These are phyloP conservation scores for Penicillium sp. DNA, from an alignment of 2,329 filamentous ascomycete genomes.

Conservation along the genomic window DNA sequence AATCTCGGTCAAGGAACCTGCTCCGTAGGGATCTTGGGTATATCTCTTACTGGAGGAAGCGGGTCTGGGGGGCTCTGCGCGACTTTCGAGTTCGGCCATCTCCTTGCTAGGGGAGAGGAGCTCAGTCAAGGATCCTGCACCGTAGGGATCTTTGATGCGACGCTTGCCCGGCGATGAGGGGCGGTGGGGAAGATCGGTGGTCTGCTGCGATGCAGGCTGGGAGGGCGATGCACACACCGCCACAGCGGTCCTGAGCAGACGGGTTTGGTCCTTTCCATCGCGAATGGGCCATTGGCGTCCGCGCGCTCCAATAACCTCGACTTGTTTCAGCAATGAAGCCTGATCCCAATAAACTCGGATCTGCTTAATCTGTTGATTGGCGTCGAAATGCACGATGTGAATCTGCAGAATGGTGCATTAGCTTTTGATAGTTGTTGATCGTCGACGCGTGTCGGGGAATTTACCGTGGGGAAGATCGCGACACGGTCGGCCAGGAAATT, in stretches of 20 bases:
- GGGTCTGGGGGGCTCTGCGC: constrained; percentile 11
- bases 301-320: constrained; percentile 87
- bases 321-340: constrained; percentile 83
- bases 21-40: constrained; percentile 39
- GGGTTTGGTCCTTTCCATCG: constrained; percentile 79
- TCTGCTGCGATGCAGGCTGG: constrained; percentile 19
- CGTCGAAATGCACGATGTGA: constrained; percentile 84
- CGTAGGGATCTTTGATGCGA: constrained; percentile 45
- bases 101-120: constrained; percentile 62
- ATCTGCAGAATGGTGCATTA: constrained; percentile 52
- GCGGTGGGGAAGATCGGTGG: constrained; percentile 14
- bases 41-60: constrained; percentile 34
- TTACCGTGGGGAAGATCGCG: constrained; percentile 77
- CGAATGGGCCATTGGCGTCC: constrained; percentile 94
- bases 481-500: constrained; percentile 85
- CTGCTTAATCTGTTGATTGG: constrained; percentile 73
- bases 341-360: constrained; percentile 96
- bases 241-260: constrained; percentile 63
- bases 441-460: constrained; percentile 37
- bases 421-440: constrained; percentile 6
- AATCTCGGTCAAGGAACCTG: constrained; percentile 64
- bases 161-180: constrained; percentile 41
- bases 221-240: constrained; percentile 25
- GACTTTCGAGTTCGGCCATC: constrained; percentile 12
- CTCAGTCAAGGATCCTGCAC: constrained; percentile 64